Conservation (phyloP, 108 stramenopile genomes). For the Mediolabrus comicus region DNA sequence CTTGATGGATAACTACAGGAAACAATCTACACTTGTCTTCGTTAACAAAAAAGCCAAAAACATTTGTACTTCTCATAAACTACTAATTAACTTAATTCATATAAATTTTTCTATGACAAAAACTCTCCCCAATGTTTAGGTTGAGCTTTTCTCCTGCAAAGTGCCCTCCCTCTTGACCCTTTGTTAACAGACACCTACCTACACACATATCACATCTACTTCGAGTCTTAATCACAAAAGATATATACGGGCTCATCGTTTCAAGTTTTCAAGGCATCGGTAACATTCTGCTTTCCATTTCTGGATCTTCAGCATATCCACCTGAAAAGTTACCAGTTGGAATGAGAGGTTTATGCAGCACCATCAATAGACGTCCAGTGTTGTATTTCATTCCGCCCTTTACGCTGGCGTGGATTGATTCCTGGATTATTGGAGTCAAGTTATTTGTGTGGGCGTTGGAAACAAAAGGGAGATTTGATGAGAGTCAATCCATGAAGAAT, state of each 20-base stretch:
- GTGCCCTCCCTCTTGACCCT: neutral
- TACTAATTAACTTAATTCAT: too few species aligned
- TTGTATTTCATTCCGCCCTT: conserved; percentile 91
- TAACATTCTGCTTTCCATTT: conserved; percentile 33
- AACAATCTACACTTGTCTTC: neutral
- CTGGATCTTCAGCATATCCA: conserved; percentile 38
- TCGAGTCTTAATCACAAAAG: neutral
- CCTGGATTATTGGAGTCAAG: conserved; percentile 19
- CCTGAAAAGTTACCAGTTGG: conserved; percentile 21
- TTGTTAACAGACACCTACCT: neutral
- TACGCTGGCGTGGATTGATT: conserved; percentile 76
- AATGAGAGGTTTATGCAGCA: conserved; percentile 68
- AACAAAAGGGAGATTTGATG: neutral
- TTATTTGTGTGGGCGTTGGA: too few species aligned
- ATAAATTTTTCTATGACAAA: too few species aligned
- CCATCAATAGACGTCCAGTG: conserved; percentile 85
- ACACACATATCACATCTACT: neutral
- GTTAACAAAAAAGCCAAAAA: too few species aligned
- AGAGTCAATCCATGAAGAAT: neutral
- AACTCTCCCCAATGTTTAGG: too few species aligned
- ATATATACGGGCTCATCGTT: neutral
- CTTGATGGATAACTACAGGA: too few species aligned
- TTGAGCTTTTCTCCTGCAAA: too few species aligned
- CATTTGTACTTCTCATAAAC: too few species aligned
- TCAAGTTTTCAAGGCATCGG: conserved; percentile 31